Evolutionary conservation across 2,329 filamentous ascomycete species (phyloP).

Genomic region (Colletotrichum tanaceti): DNA sequence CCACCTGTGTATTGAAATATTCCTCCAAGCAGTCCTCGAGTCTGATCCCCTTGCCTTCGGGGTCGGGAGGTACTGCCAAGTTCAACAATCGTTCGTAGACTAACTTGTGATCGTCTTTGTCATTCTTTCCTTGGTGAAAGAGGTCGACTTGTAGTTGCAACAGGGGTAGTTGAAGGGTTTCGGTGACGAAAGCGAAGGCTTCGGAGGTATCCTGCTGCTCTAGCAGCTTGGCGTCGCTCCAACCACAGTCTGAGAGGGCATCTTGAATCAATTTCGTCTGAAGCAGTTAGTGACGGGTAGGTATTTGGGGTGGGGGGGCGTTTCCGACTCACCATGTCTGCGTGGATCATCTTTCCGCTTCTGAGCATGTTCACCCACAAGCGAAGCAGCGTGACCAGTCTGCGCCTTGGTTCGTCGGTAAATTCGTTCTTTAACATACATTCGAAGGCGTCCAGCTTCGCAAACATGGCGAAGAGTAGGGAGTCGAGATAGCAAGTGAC

Average conservation of each 20-base stretch:
- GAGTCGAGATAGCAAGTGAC: slow-evolving; percentile 97
- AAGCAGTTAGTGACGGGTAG: slow-evolving; percentile 44
- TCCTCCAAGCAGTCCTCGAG: slow-evolving; percentile 92
- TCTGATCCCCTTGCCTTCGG: slow-evolving; percentile 76
- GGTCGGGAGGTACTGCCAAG: slow-evolving; percentile 84
- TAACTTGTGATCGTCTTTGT: slow-evolving; percentile 91
- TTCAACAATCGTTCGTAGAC: slow-evolving; percentile 92
- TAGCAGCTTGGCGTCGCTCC: slow-evolving; percentile 81
- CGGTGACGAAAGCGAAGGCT: slow-evolving; percentile 94
- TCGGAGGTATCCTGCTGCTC: slow-evolving; percentile 96
- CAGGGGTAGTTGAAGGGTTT: slow-evolving; percentile 85
- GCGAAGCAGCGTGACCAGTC: slow-evolving; percentile 80
- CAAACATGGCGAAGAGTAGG: slow-evolving; percentile 95
- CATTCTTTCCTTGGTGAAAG: slow-evolving; percentile 89
- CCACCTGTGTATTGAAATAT: slow-evolving; percentile 94
- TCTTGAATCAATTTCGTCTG: slow-evolving; percentile 87
- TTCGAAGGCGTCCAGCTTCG: slow-evolving; percentile 88
- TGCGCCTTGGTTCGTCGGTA: slow-evolving; percentile 76
- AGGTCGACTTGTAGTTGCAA: slow-evolving; percentile 94
- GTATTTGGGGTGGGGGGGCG: background rate
- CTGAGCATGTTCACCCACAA: slow-evolving; percentile 95
- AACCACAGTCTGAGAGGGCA: slow-evolving; percentile 85
- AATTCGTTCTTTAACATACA: slow-evolving; percentile 87
- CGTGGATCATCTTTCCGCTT: slow-evolving; percentile 84
- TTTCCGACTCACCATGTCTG: slow-evolving; percentile 75